Base-by-base conservation (phyloP, 2,329 filamentous ascomycete species). In the Chaetomium olivaceum region DNA sequence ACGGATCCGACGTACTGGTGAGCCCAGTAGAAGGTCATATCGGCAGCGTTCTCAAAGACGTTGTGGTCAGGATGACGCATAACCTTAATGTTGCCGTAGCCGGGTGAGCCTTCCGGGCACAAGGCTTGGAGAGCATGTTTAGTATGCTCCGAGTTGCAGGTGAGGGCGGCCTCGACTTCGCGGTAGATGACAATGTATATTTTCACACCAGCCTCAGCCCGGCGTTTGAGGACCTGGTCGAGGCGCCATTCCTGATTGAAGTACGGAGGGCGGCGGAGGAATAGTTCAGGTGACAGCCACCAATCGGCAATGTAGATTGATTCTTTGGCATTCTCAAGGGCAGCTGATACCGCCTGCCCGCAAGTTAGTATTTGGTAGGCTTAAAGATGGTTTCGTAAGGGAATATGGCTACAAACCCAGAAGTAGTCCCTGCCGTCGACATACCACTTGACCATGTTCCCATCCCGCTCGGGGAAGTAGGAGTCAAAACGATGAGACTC, bases 11-110 rank as follows among this genome's bases (percentile, higher is more conserved):
- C 31, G 16, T 39, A 57, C 54, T 58, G 57, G 75, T 99, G 95
- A 0, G 95, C 95, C 88, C 94, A 98, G 80, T 97, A 97, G 74
- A 97, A 92, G 0, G 93, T 97, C 91, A 97, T 96, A 72, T 98
- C 94, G 33, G 91, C 91, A 2, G 90, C 91, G 73, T 97, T 97
- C 73, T 97, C 93, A 59, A 98, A 87, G 2, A 97, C 86, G 70
- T 97, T 97, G 79, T 98, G 94, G 76, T 98, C 94, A 0, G 94
- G 94, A 78, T 98, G 94, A 33, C 94, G 87, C 86, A 96, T 90
- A 60, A 97, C 83, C 43, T 83, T 86, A 75, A 99, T 98, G 75
- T 98, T 98, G 57, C 91, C 92, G 75, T 93, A 83, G 0, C 94
- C 95, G 0, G 89, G 90, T 0, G 85, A 84, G 8, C 93, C 94